Evolutionary conservation across 108 stramenopile genomes (phyloP).

Genomic region (Parietichytrium sp.): DNA sequence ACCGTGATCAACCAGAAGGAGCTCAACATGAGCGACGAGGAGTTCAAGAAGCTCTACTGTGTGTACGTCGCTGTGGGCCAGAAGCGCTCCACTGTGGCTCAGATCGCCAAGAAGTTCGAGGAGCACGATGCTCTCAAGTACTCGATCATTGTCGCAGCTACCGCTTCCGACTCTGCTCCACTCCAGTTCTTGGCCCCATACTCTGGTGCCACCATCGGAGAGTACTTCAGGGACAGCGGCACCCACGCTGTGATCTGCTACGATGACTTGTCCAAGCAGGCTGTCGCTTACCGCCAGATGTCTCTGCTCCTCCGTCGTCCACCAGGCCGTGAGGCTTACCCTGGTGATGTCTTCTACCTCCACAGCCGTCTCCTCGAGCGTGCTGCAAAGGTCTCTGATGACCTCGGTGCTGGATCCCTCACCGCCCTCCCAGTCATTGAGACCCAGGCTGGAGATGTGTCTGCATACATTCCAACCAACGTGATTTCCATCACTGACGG

Average conservation of each 20-base stretch:
- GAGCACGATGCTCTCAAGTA: constrained; percentile 92
- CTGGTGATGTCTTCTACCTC: constrained; percentile 99
- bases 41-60: constrained; percentile 77
- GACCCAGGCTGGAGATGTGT: constrained; percentile 99
- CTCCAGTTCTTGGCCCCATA: constrained; percentile 99
- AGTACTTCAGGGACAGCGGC: constrained; percentile 99
- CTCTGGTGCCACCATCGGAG: constrained; percentile 97
- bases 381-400: constrained; percentile 98
- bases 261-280: constrained; percentile 98
- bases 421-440: constrained; percentile 99
- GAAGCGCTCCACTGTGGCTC: constrained; percentile 99
- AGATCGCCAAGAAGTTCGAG: constrained; percentile 96
- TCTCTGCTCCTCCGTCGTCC: constrained; percentile 99
- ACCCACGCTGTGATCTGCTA: constrained; percentile 99
- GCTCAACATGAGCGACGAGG: constrained; percentile 92
- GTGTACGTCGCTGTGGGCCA: constrained; percentile 99
- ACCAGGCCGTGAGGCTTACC: constrained; percentile 99
- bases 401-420: constrained; percentile 90
- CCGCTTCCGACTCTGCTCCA: constrained; percentile 98
- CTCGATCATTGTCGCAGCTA: constrained; percentile 98
- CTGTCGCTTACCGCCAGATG: constrained; percentile 99
- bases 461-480: constrained; percentile 99
- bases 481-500: constrained; percentile 99
- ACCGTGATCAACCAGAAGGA: constrained; percentile 98
- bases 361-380: constrained; percentile 99